Evolutionary conservation across 2,329 filamentous ascomycete species (phyloP).

Genomic region (Pseudogymnoascus sp.): DNA sequence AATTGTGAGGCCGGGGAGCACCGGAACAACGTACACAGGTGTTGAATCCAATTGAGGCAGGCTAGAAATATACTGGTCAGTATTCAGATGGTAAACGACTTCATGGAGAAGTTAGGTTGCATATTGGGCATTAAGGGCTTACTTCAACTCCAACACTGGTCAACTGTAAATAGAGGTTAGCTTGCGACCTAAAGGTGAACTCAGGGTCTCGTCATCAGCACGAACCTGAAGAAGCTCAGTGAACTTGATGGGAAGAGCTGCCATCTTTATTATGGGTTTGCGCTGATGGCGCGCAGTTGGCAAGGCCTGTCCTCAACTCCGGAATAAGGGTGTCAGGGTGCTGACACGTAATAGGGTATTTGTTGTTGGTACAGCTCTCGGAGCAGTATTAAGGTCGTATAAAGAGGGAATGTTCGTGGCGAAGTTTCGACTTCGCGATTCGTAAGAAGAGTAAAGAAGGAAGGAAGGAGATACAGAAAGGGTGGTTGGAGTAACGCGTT

Average conservation of each 20-base stretch:
- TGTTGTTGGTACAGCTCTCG: slow-evolving; percentile 5
- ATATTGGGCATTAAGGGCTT: slow-evolving; percentile 27
- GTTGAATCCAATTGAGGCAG: slow-evolving; percentile 73
- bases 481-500: slow-evolving; percentile 1
- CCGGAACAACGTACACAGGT: slow-evolving; percentile 57
- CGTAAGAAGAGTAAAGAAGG: slow-evolving; percentile 7
- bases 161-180: slow-evolving; percentile 34
- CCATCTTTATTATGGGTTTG: slow-evolving; percentile 21
- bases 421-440: background rate
- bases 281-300: slow-evolving; percentile 12
- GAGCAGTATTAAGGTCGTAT: slow-evolving; percentile 4
- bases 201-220: slow-evolving; percentile 48
- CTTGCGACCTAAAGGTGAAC: slow-evolving; percentile 10
- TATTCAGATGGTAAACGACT: slow-evolving; percentile 6
- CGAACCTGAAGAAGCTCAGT: slow-evolving; percentile 80
- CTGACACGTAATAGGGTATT: slow-evolving; percentile 9
- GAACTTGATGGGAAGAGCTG: slow-evolving; percentile 79
- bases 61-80: slow-evolving; percentile 39
- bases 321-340: slow-evolving; percentile 7
- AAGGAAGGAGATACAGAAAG: slow-evolving; percentile 4
- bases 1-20: slow-evolving; percentile 8
- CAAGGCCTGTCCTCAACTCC: slow-evolving; percentile 5
- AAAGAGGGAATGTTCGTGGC: slow-evolving; percentile 2
- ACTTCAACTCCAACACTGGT: slow-evolving; percentile 45
- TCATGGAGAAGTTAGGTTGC: slow-evolving; percentile 4